A percentile compares a stretch with the other conserved stretches of the same genome.
phyloP scores from a whole-genome alignment of 805 yeast genomes.

The Sungouiella thailandica region DNA sequence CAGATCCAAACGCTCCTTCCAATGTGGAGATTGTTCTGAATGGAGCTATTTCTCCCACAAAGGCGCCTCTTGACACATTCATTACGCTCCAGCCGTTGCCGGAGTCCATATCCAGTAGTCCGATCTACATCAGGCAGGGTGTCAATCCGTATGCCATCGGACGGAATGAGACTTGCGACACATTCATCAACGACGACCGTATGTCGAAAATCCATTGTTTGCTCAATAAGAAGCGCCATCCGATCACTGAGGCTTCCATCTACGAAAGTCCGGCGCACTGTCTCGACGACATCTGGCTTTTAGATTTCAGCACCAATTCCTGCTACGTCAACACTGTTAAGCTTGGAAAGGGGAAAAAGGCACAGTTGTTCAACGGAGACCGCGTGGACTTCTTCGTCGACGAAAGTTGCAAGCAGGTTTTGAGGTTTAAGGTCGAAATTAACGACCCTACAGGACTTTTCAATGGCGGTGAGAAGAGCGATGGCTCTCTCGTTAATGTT shows the following conservation, averaged over 20 bases:
- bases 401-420: conserved; percentile 42
- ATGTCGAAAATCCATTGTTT: conserved; percentile 83
- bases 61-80: conserved; percentile 55
- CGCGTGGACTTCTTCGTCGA: conserved; percentile 63
- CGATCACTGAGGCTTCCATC: conserved; percentile 43
- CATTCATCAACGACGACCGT: conserved; percentile 62
- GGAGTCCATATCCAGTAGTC: conserved; percentile 40
- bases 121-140: conserved; percentile 62
- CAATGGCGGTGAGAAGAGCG: conserved; percentile 39
- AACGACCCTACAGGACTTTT: conserved; percentile 62
- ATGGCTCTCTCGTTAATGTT: conserved; percentile 18
- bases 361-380: conserved; percentile 61
- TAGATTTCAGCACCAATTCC: conserved; percentile 76
- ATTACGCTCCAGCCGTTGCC: conserved; percentile 51
- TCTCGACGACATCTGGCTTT: conserved; percentile 70
- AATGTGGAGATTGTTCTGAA: conserved; percentile 1
- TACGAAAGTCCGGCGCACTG: conserved; percentile 72
- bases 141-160: conserved; percentile 69
- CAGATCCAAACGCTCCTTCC: not conserved
- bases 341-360: conserved; percentile 60
- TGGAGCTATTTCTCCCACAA: not conserved
- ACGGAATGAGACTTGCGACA: conserved; percentile 58
- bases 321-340: conserved; percentile 61
- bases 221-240: conserved; percentile 58
- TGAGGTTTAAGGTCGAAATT: conserved; percentile 51